Evolutionary conservation across 208 protist genomes (phyloP).

Genomic region (Leishmania aethiopica): DNA sequence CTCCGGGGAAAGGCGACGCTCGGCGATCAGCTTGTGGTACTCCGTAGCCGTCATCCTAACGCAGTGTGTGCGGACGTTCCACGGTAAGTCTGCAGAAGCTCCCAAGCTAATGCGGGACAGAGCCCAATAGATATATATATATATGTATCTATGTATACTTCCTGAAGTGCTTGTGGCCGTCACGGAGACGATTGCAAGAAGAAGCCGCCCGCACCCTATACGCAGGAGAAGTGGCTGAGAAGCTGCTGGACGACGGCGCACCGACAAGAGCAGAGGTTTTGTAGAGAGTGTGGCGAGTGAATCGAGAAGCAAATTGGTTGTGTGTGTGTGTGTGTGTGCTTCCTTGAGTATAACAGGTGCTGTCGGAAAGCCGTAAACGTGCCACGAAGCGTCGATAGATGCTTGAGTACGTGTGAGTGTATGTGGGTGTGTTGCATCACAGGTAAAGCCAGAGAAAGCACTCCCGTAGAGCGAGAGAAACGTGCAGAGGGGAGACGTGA

Average conservation of each 20-base stretch:
- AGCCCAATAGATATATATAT: background rate
- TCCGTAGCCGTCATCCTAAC: constrained; percentile 24
- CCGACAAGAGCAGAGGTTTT: background rate
- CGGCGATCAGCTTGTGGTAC: constrained; percentile 22
- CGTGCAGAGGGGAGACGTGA: background rate
- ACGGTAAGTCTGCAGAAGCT: background rate
- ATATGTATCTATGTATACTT: background rate
- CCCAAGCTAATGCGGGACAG: background rate
- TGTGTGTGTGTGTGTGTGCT: background rate
- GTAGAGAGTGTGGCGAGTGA: background rate
- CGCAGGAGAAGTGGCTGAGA: background rate
- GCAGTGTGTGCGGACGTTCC: background rate
- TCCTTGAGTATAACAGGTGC: background rate
- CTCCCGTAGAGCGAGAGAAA: background rate
- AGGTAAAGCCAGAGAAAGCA: background rate
- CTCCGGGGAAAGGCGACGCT: constrained; percentile 47
- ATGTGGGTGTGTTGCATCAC: background rate
- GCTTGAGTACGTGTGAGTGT: background rate
- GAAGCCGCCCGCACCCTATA: background rate
- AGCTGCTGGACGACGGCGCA: background rate
- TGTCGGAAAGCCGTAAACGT: background rate
- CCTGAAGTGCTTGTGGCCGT: background rate
- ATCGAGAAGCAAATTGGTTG: background rate
- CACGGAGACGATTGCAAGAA: background rate
- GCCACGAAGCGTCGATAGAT: background rate